Evolutionary conservation across 2,329 filamentous ascomycete genomes (phyloP), one percentile per base, ranked within the genome.

Genomic region (Xylariaceae sp.): DNA sequence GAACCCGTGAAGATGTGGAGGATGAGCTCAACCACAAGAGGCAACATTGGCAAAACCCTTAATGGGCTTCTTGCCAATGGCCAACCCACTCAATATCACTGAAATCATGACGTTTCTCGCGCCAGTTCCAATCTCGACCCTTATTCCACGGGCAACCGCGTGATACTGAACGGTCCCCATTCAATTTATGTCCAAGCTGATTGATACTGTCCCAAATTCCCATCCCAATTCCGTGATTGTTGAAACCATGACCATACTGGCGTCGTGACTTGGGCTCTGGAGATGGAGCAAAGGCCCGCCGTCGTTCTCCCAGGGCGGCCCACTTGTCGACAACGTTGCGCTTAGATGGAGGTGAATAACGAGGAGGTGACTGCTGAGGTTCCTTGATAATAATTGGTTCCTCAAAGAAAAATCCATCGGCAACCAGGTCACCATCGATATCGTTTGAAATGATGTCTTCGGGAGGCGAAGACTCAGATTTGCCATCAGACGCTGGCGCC

Each of bases 41-140:
- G 74, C 79, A 72, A 73, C 69, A 74, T 63, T 57, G 62, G 68
- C 53, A 70, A 28, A 62, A 63, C 61, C 43, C 61, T 58, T 63
- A 78, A 64, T 76, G 73, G 70, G 75, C 75, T 67, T 87, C 87
- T 75, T 90, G 87, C 87, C 91, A 96, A 78, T 90, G 91, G 81
- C 92, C 92, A 87, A 96, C 91, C 88, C 94, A 96, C 86, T 96
- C 92, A 80, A 93, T 78, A 71, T 94, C 90, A 71, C 87, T 88
- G 74, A 91, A 84, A 78, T 89, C 88, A 71, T 81, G 75, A 67
- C 82, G 83, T 62, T 89, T 87, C 70, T 84, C 80, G 70, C 83
- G 83, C 82, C 83, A 85, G 63, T 83, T 83, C 78, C 79, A 81
- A 74, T 86, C 83, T 77, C 83, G 80, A 63, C 79, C 79, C 71